A percentile compares a stretch with the other conserved stretches of the same genome.
phyloP scores from a whole-genome alignment of 208 protist species.

The Trypanosomatidae sp. region DNA sequence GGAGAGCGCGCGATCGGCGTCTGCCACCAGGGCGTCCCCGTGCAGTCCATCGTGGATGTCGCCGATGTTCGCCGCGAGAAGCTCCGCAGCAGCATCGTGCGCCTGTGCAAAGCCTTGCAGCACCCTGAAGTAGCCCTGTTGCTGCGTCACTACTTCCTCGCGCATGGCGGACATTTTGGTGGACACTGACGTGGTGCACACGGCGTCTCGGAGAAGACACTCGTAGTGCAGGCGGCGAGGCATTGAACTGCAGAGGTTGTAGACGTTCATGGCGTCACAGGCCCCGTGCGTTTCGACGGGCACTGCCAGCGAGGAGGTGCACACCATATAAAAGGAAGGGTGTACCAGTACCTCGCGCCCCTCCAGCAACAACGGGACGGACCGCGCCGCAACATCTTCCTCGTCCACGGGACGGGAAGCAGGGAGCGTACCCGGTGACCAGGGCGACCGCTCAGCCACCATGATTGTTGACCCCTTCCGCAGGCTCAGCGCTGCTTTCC shows the following conservation, averaged over 20 bases:
- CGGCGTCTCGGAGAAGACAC: slow-evolving; percentile 16
- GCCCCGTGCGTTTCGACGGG: slow-evolving; percentile 9
- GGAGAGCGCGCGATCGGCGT: slow-evolving; percentile 46
- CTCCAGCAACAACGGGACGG: slow-evolving; percentile 25
- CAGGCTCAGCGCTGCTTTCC: not conserved
- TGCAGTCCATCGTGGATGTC: slow-evolving; percentile 31
- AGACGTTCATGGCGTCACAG: slow-evolving; percentile 27
- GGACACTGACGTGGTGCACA: slow-evolving; percentile 17
- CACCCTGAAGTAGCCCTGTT: slow-evolving; percentile 34
- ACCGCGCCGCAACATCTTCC: not conserved
- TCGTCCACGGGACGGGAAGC: not conserved
- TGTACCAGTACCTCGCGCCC: slow-evolving; percentile 50
- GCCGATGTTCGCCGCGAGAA: slow-evolving; percentile 41
- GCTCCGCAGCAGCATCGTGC: slow-evolving; percentile 22
- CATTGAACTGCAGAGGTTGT: slow-evolving; percentile 27
- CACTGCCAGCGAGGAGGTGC: slow-evolving; percentile 37
- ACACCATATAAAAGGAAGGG: slow-evolving; percentile 60
- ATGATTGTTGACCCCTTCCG: not conserved
- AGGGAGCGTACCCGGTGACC: not conserved
- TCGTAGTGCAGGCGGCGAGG: slow-evolving; percentile 7
- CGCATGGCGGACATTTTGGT: slow-evolving; percentile 30
- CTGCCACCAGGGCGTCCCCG: slow-evolving; percentile 35
- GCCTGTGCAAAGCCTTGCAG: slow-evolving; percentile 29
- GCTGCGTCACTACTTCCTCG: slow-evolving; percentile 35
- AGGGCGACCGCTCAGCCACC: not conserved